phyloP scores from a whole-genome alignment of 2,329 filamentous ascomycete genomes.

The Mariannaea elegans region DNA sequence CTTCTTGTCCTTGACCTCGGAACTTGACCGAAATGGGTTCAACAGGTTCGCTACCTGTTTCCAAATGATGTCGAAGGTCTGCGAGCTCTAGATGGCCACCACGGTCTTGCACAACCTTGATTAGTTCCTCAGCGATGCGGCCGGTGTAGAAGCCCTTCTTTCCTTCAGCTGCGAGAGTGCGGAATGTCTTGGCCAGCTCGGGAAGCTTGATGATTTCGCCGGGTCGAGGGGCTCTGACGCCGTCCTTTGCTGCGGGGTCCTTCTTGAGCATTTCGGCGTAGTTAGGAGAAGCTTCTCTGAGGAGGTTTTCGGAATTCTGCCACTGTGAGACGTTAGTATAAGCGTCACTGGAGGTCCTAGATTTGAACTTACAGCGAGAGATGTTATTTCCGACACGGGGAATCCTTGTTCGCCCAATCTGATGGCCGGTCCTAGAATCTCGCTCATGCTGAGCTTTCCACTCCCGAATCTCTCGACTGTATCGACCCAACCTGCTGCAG shows the following conservation, averaged over 20 bases:
- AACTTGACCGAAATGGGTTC: slow-evolving; percentile 87
- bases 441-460: slow-evolving; percentile 78
- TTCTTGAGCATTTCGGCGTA: slow-evolving; percentile 86
- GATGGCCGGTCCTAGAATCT: slow-evolving; percentile 85
- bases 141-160: slow-evolving; percentile 94
- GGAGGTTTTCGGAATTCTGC: slow-evolving; percentile 67
- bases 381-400: slow-evolving; percentile 83
- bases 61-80: slow-evolving; percentile 80
- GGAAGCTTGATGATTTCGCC: slow-evolving; percentile 93
- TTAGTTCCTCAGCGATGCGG: slow-evolving; percentile 79
- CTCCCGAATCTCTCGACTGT: slow-evolving; percentile 89
- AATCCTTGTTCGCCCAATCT: slow-evolving; percentile 88
- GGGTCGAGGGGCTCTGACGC: slow-evolving; percentile 76
- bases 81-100: slow-evolving; percentile 83
- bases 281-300: slow-evolving; percentile 84
- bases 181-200: slow-evolving; percentile 82
- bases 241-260: slow-evolving; percentile 72
- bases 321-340: slow-evolving; percentile 65
- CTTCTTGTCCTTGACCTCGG: slow-evolving; percentile 64
- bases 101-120: slow-evolving; percentile 78
- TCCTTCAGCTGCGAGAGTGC: slow-evolving; percentile 78
- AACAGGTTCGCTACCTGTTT: slow-evolving; percentile 75
- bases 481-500: slow-evolving; percentile 93
- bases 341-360: rapidly evolving
- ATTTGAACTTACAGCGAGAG: slow-evolving; percentile 66